A percentile compares a stretch with the other conserved stretches of the same genome.
These are phyloP conservation scores for Trichocomaceae sp. DNA, from an alignment of 2,329 filamentous ascomycete species.

Conservation along the genomic window DNA sequence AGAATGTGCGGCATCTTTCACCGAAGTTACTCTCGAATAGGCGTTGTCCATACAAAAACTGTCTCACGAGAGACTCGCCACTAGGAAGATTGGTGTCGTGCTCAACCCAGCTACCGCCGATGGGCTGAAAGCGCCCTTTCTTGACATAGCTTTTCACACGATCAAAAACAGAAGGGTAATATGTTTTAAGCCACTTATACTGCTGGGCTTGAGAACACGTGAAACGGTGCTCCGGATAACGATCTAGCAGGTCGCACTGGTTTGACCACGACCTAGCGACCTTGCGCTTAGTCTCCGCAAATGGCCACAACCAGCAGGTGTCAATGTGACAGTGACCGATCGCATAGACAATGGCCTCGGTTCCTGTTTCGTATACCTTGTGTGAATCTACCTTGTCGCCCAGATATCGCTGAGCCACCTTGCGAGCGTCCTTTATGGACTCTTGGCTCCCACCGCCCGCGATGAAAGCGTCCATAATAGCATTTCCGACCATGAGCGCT, in stretches of 20 bases:
- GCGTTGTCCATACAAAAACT: slow-evolving; percentile 91
- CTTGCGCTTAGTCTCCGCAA: slow-evolving; percentile 95
- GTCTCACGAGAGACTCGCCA: slow-evolving; percentile 85
- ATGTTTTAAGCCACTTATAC: slow-evolving; percentile 90
- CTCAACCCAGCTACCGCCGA: slow-evolving; percentile 97
- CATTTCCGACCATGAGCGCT: slow-evolving; percentile 74
- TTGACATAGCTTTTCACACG: slow-evolving; percentile 88
- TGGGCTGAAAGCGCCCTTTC: slow-evolving; percentile 84
- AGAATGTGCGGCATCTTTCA: slow-evolving; percentile 82
- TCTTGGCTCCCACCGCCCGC: slow-evolving; percentile 64
- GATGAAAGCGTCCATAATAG: slow-evolving; percentile 86
- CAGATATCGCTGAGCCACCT: slow-evolving; percentile 76
- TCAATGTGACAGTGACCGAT: slow-evolving; percentile 98
- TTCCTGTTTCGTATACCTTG: slow-evolving; percentile 72
- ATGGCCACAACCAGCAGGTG: slow-evolving; percentile 97
- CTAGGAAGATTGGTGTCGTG: slow-evolving; percentile 97
- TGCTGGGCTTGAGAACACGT: slow-evolving; percentile 91
- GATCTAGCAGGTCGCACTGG: slow-evolving; percentile 90
- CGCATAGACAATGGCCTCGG: slow-evolving; percentile 70
- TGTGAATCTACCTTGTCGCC: slow-evolving; percentile 74
- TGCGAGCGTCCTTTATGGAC: slow-evolving; percentile 70
- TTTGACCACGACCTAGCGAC: slow-evolving; percentile 93
- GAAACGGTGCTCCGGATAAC: slow-evolving; percentile 90
- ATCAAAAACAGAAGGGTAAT: slow-evolving; percentile 83
- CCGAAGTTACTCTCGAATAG: slow-evolving; percentile 94